Conservation (phyloP, 352 stramenopile species). For the Globisporangium recalcitrans region DNA sequence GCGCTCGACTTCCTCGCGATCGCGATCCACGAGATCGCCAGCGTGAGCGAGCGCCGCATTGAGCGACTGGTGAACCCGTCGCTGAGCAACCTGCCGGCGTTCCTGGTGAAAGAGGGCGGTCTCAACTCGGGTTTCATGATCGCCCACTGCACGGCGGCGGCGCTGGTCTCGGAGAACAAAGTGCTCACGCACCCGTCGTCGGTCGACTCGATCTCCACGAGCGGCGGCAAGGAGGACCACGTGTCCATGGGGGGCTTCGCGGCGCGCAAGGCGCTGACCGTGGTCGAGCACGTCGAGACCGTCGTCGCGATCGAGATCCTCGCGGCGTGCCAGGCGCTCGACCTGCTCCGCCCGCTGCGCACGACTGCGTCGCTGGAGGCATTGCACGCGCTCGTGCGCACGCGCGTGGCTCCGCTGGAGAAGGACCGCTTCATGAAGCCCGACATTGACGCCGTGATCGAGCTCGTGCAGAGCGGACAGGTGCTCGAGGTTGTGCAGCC, state of each 20-base stretch:
- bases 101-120: constrained; percentile 80
- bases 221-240: constrained; percentile 86
- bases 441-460: constrained; percentile 82
- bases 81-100: constrained; percentile 80
- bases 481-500: constrained; percentile 58
- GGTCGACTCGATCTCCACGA: constrained; percentile 88
- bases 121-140: constrained; percentile 92
- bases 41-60: constrained; percentile 82
- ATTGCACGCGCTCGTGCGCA: constrained; percentile 74
- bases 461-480: constrained; percentile 66
- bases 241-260: constrained; percentile 87
- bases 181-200: constrained; percentile 83
- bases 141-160: constrained; percentile 81
- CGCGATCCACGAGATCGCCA: constrained; percentile 78
- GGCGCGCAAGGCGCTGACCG: constrained; percentile 75
- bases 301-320: constrained; percentile 87
- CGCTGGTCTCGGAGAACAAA: constrained; percentile 88
- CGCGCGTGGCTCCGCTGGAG: constrained; percentile 51
- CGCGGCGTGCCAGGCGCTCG: constrained; percentile 84
- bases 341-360: constrained; percentile 74
- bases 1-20: constrained; percentile 89
- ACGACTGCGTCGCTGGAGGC: constrained; percentile 77
- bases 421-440: constrained; percentile 85
- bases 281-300: constrained; percentile 84
- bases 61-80: constrained; percentile 86